Evolutionary conservation across 1,139 yeast species (phyloP), one percentile per base, ranked within the genome.

Genomic region (Tardiomyces digboiensis): DNA sequence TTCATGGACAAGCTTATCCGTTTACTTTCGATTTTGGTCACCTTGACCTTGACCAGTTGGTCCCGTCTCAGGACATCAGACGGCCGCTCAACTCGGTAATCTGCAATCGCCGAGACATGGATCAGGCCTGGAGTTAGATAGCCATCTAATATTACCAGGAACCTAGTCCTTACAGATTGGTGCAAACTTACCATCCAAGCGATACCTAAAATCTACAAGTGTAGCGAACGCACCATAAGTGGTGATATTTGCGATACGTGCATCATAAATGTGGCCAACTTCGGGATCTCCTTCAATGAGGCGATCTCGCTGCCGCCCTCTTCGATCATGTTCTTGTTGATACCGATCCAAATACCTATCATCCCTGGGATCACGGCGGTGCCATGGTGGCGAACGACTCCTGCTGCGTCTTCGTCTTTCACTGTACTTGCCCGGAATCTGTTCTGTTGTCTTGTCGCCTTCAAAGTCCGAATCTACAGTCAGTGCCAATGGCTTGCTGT

Each of bases 221-320:
- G 76, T 59, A 0, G 88, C 76, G 58, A 91, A 89, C 1, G 88
- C 94, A 0, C 98, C 97, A 62, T 78, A 89, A 1, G 74, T 62
- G 19, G 80, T 76, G 3, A 85, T 58, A 41, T 75, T 76, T 38
- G 70, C 69, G 1, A 89, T 82, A 20, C 54, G 63, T 0, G 95
- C 97, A 38, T 61, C 61, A 55, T 81, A 81, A 0, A 83, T 64
- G 21, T 67, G 59, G 19, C 75, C 76, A 1, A 69, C 49, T 7
- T 41, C 49, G 45, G 21, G 12, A 29, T 21, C 13, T n/a, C 43
- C 16, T 33, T 44, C 33, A 44, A 46, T 18, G 6, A 21, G 20
- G 37, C 47, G 38, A 46, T 49, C 46, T 7, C 36, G 21, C 26
- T 21, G 20, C 20, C 43, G 18, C 18, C 43, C 38, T 6, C 36